phyloP scores from a whole-genome alignment of 1,284 basidiomycete species.

The Clitocybe nebularis region DNA sequence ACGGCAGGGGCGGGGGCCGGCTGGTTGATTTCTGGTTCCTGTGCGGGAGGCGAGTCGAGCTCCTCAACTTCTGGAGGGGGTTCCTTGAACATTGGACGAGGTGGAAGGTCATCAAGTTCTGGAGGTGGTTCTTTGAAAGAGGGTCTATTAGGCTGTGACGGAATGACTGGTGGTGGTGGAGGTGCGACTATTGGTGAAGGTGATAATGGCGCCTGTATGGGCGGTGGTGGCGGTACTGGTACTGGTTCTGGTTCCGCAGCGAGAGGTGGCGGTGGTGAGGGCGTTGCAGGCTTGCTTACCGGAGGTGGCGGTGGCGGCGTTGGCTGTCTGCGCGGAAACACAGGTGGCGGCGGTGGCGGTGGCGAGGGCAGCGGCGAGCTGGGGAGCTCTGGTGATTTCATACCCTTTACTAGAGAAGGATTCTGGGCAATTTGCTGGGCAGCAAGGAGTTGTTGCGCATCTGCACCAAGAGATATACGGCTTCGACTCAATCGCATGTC shows the following conservation, averaged over 20 bases:
- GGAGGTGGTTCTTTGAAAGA: constrained; percentile 24
- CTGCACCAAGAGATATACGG: constrained; percentile 66
- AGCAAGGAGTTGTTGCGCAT: constrained; percentile 79
- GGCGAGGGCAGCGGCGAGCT: constrained; percentile 25
- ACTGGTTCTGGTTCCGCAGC: constrained; percentile 12
- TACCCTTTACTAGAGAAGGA: constrained; percentile 35
- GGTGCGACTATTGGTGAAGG: constrained; percentile 11
- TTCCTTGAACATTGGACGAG: constrained; percentile 51
- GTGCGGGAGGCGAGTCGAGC: constrained; percentile 37
- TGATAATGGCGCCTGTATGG: constrained; percentile 18
- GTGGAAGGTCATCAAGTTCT: constrained; percentile 32
- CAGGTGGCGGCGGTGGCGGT: constrained; percentile 9
- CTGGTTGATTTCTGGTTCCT: constrained; percentile 27
- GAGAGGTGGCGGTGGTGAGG: constrained; percentile 26
- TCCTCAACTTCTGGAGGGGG: constrained; percentile 42
- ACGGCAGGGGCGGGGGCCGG: constrained; percentile 28
- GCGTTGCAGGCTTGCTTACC: constrained; percentile 15
- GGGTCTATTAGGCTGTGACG: constrained; percentile 13
- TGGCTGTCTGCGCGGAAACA: neutral
- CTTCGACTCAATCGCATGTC: constrained; percentile 83
- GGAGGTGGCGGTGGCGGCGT: constrained; percentile 20
- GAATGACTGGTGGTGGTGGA: constrained; percentile 22
- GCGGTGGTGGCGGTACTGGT: constrained; percentile 14
- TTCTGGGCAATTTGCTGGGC: constrained; percentile 66
- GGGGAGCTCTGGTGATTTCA: constrained; percentile 37